Conservation (phyloP, 2,329 filamentous ascomycete genomes). For the Monosporascus sp. region DNA sequence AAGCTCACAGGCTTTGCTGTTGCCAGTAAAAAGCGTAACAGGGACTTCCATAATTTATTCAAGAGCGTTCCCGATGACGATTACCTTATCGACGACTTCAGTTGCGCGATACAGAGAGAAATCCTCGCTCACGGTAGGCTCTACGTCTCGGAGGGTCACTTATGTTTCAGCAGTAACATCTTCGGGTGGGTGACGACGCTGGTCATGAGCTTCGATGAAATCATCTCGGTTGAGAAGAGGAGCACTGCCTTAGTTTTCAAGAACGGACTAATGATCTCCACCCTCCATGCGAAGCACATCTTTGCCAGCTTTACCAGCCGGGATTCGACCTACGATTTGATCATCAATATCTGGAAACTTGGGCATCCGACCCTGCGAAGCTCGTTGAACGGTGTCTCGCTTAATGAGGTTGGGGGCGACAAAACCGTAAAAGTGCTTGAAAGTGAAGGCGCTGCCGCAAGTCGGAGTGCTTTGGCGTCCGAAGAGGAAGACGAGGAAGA, state of each 20-base stretch:
- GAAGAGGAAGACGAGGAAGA: constrained; percentile 50
- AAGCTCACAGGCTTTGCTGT: constrained; percentile 93
- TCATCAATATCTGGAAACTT: constrained; percentile 97
- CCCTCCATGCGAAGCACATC: constrained; percentile 87
- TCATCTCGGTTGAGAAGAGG: constrained; percentile 94
- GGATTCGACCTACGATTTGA: constrained; percentile 93
- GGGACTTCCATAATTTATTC: constrained; percentile 90
- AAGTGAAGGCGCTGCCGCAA: constrained; percentile 37
- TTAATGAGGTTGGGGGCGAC: constrained; percentile 79
- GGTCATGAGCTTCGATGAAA: constrained; percentile 97
- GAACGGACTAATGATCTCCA: constrained; percentile 95
- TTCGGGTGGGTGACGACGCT: constrained; percentile 96
- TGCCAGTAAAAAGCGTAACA: constrained; percentile 91
- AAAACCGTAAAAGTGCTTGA: constrained; percentile 79
- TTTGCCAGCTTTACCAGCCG: constrained; percentile 93
- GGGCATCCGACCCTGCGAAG: constrained; percentile 89
- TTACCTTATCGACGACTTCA: constrained; percentile 97
- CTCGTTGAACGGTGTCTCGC: constrained; percentile 79
- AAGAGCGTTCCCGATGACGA: constrained; percentile 97
- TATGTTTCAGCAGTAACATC: constrained; percentile 99
- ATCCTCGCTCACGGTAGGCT: constrained; percentile 90
- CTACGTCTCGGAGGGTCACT: constrained; percentile 93
- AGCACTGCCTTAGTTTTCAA: constrained; percentile 94
- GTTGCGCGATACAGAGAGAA: constrained; percentile 90
- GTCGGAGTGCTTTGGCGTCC: constrained; percentile 50